Percentiles rank a stretch among this genome's conserved stretches.
Conservation (phyloP, 1,139 yeast genomes). For the Debaryomycetaceae sp. region DNA sequence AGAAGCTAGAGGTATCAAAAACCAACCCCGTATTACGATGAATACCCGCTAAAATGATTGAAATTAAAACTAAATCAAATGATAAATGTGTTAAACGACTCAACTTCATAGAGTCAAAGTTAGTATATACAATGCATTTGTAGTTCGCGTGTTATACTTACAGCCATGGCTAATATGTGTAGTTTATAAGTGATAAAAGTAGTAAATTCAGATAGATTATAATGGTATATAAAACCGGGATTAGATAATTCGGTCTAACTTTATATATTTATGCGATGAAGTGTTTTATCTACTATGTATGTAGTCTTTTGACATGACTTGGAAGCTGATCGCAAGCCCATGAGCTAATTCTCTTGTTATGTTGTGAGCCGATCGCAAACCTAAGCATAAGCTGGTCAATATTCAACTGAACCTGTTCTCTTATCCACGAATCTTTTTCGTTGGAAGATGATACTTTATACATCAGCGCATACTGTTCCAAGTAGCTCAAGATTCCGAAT, state of each 20-base stretch:
- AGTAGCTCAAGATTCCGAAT: conserved; percentile 51
- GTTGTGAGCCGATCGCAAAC: conserved; percentile 36
- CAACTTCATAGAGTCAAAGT: conserved; percentile 23
- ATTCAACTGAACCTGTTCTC: conserved; percentile 39
- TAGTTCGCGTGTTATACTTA: background rate
- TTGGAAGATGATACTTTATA: conserved; percentile 10
- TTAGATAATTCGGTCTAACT: too few species aligned
- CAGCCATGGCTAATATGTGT: conserved; percentile 1
- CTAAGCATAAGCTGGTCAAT: conserved; percentile 46
- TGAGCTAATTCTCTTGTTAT: conserved; percentile 54
- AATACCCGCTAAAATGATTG: conserved; percentile 63
- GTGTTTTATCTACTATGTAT: conserved; percentile 6
- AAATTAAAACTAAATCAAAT: conserved; percentile 55
- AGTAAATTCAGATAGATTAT: too few species aligned
- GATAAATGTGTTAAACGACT: conserved; percentile 57
- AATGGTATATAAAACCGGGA: too few species aligned
- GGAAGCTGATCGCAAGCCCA: conserved; percentile 58
- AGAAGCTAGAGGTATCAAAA: conserved; percentile 43
- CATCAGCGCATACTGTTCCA: conserved; percentile 40
- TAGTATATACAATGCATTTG: conserved; percentile 5
- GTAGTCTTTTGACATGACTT: conserved; percentile 43
- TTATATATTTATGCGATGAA: background rate
- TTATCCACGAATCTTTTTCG: conserved; percentile 14
- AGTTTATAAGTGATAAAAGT: too few species aligned
- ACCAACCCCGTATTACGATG: conserved; percentile 61